Evolutionary conservation across 108 stramenopile species (phyloP).

Genomic region (Skeletonema grethae): DNA sequence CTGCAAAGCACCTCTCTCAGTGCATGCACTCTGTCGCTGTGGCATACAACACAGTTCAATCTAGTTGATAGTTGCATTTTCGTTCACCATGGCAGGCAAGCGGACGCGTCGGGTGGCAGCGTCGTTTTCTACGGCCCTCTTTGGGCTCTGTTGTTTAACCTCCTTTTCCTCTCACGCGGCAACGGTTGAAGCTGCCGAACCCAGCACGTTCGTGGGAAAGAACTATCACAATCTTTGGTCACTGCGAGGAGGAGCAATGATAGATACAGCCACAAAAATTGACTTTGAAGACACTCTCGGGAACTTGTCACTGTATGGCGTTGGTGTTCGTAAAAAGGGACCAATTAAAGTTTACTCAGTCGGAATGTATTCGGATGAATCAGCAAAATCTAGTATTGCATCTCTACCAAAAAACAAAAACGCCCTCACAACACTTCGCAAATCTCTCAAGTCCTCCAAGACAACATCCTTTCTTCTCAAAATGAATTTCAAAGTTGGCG

Average conservation of each 20-base stretch:
- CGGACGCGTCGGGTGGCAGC: neutral
- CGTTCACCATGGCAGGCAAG: neutral
- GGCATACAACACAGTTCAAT: no score
- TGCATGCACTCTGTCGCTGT: no score
- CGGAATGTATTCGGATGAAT: constrained; percentile 71
- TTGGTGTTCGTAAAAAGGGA: constrained; percentile 81
- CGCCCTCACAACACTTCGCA: constrained; percentile 58
- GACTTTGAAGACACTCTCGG: constrained; percentile 50
- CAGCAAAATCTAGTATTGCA: constrained; percentile 55
- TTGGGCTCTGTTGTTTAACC: neutral
- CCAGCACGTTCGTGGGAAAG: neutral
- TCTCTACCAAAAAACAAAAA: constrained; percentile 44
- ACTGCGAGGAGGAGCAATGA: constrained; percentile 37
- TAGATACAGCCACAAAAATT: constrained; percentile 75
- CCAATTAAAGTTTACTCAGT: constrained; percentile 86
- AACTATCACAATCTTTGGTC: neutral
- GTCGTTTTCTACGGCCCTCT: neutral
- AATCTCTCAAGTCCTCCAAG: constrained; percentile 49
- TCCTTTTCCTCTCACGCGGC: neutral
- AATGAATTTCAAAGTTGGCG: constrained; percentile 88
- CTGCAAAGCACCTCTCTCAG: no score
- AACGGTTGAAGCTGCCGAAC: neutral
- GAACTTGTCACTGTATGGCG: constrained; percentile 62
- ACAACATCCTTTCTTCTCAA: constrained; percentile 66
- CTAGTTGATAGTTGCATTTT: no score